These are phyloP conservation scores for Micractinium conductrix DNA, from an alignment of 139 green algal genomes.

Conservation along the genomic window DNA sequence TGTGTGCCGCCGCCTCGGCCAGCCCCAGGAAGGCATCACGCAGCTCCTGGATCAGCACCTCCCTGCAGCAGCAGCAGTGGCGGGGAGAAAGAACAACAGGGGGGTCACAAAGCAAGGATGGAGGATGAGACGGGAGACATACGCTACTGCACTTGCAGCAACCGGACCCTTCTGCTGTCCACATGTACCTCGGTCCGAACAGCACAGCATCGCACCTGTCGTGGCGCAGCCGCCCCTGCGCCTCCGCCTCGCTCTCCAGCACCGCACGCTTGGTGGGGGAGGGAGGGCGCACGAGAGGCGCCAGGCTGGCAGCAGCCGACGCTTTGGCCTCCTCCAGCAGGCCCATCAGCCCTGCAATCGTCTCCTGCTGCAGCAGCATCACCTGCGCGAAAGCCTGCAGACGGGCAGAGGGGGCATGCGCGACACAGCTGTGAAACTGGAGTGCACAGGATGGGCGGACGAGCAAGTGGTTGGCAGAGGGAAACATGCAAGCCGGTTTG, in stretches of 20 bases:
- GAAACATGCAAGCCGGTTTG: not conserved
- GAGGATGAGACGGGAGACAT: too few relatives aligned
- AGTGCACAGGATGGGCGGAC: too few relatives aligned
- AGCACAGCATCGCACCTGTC: conserved; percentile 30
- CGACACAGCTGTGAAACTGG: not conserved
- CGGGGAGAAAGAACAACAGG: not conserved
- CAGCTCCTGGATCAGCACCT: conserved; percentile 59
- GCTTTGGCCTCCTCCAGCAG: conserved; percentile 40
- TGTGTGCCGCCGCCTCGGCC: not conserved
- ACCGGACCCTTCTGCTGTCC: too few relatives aligned
- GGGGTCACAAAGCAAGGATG: not conserved
- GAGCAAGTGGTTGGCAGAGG: not conserved
- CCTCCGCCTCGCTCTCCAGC: conserved; percentile 32
- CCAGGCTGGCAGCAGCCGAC: conserved; percentile 18
- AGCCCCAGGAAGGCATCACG: conserved; percentile 27
- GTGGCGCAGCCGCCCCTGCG: not conserved
- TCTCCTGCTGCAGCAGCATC: conserved; percentile 71
- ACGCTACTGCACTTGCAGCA: too few relatives aligned
- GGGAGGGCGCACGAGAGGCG: conserved; percentile 10
- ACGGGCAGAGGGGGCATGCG: too few relatives aligned
- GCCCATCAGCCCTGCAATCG: conserved; percentile 61
- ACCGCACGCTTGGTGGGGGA: conserved; percentile 29
- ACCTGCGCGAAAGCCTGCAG: conserved; percentile 71
- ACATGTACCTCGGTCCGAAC: too few relatives aligned
- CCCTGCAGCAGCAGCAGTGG: too few relatives aligned